phyloP scores from a whole-genome alignment of 2,329 filamentous ascomycete species.

The Paraphoma chrysanthemicola region DNA sequence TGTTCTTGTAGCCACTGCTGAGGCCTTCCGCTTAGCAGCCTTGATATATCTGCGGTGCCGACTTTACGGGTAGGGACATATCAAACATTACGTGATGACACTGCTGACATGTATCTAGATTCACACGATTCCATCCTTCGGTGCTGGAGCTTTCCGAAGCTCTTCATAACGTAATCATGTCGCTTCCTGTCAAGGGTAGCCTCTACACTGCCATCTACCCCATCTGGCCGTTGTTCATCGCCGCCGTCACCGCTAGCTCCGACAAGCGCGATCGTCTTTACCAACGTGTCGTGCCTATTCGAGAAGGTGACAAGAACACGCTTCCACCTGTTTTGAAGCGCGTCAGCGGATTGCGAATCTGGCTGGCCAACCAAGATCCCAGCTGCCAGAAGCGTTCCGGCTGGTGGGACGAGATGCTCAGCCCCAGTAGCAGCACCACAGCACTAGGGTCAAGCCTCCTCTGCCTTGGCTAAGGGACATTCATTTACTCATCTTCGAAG shows the following conservation, averaged over 20 bases:
- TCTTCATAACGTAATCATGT: conserved; percentile 30
- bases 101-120: conserved; percentile 17
- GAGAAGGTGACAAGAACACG: conserved; percentile 42
- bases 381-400: conserved; percentile 25
- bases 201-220: conserved; percentile 44
- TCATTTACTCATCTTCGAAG: neutral
- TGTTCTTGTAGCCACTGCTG: conserved; percentile 36
- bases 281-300: conserved; percentile 38
- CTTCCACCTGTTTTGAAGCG: conserved; percentile 39
- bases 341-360: conserved; percentile 36
- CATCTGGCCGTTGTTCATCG: conserved; percentile 43
- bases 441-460: conserved; percentile 17
- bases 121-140: conserved; percentile 40
- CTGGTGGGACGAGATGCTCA: conserved; percentile 46
- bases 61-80: conserved; percentile 32
- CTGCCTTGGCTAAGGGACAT: conserved; percentile 18
- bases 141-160: conserved; percentile 37
- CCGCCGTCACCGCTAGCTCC: conserved; percentile 38
- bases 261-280: conserved; percentile 41
- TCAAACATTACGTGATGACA: neutral
- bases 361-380: conserved; percentile 40
- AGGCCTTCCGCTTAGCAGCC: conserved; percentile 40
- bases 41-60: conserved; percentile 41
- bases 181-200: conserved; percentile 38
- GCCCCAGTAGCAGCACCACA: conserved; percentile 33